A percentile compares a stretch with the other conserved stretches of the same genome.
Evolutionary conservation across 352 stramenopile species (phyloP).

Genomic region (Halophytophthora polymorphica): DNA sequence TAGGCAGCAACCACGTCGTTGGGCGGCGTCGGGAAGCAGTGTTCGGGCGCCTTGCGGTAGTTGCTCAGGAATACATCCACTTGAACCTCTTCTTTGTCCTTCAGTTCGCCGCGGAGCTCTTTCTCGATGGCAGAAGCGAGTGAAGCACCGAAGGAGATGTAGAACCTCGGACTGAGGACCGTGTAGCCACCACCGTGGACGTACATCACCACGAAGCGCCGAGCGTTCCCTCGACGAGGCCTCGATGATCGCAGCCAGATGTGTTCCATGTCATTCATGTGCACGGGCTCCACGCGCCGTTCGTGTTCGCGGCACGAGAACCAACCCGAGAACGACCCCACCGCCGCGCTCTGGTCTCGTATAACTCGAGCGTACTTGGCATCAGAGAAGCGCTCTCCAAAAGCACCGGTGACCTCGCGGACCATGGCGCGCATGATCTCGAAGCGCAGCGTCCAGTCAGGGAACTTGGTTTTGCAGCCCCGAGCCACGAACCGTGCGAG

Average conservation of each 20-base stretch:
- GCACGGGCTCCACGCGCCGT: too few relatives aligned
- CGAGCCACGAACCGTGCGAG: conserved; percentile 6
- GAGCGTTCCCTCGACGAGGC: neutral
- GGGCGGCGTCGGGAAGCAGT: conserved; percentile 25
- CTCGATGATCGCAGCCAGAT: conserved; percentile 11
- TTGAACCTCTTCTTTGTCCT: conserved; percentile 22
- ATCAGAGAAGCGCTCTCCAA: too few relatives aligned
- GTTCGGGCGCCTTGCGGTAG: conserved; percentile 45
- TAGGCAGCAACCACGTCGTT: conserved; percentile 30
- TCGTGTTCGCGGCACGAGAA: conserved; percentile 9
- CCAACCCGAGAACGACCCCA: conserved; percentile 17
- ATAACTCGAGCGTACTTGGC: too few relatives aligned
- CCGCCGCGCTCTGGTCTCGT: conserved; percentile 19
- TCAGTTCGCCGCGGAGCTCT: conserved; percentile 8
- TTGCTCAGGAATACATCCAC: conserved; percentile 47
- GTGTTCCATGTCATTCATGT: conserved; percentile 27
- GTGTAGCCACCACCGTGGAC: conserved; percentile 42
- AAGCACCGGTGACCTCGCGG: conserved; percentile 11
- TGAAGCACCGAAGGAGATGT: conserved; percentile 28
- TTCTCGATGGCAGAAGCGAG: conserved; percentile 15
- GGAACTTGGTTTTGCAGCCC: conserved; percentile 24
- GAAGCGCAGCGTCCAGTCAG: conserved; percentile 33
- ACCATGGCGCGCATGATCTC: conserved; percentile 22
- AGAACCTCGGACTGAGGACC: conserved; percentile 33
- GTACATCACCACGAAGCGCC: conserved; percentile 30